These are phyloP conservation scores for Neospora caninum DNA, from an alignment of 169 alveolate genomes.

Conservation along the genomic window DNA sequence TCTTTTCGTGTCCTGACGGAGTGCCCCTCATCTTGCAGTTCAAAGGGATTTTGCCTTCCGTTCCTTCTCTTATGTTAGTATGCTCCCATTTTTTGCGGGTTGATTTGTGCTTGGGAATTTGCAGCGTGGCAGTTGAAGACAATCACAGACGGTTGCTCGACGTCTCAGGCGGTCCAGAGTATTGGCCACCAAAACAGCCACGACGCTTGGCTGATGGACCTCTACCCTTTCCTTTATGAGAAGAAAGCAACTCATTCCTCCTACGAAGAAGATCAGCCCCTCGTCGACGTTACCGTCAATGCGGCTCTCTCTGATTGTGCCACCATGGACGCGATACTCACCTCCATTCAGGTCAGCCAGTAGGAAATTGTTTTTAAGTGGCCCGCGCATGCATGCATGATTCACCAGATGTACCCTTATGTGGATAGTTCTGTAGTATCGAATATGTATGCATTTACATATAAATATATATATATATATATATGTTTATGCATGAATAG, in stretches of 20 bases:
- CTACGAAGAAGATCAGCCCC: constrained; percentile 10
- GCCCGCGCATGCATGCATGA: not conserved
- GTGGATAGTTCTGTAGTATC: not conserved
- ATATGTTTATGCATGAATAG: not conserved
- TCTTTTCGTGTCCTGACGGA: too few relatives aligned
- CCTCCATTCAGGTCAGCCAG: constrained; percentile 53
- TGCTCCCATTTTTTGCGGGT: too few relatives aligned
- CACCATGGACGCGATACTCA: constrained; percentile 53
- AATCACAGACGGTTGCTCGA: not conserved
- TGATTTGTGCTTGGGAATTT: not conserved
- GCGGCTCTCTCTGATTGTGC: constrained; percentile 67
- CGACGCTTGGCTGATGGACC: constrained; percentile 63
- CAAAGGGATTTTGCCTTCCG: too few relatives aligned
- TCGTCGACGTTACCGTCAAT: constrained; percentile 60
- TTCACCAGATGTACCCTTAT: not conserved
- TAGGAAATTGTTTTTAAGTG: not conserved
- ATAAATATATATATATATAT: not conserved
- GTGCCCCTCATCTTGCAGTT: too few relatives aligned
- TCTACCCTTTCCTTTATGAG: constrained; percentile 25
- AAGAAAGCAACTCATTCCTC: not conserved
- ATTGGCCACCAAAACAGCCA: constrained; percentile 69
- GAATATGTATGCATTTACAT: not conserved
- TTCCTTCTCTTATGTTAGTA: too few relatives aligned
- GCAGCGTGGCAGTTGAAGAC: constrained; percentile 38
- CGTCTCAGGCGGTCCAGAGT: constrained; percentile 53